These are phyloP conservation scores for Hymenoscyphus albidus DNA, from an alignment of 2,329 filamentous ascomycete species.

Conservation along the genomic window DNA sequence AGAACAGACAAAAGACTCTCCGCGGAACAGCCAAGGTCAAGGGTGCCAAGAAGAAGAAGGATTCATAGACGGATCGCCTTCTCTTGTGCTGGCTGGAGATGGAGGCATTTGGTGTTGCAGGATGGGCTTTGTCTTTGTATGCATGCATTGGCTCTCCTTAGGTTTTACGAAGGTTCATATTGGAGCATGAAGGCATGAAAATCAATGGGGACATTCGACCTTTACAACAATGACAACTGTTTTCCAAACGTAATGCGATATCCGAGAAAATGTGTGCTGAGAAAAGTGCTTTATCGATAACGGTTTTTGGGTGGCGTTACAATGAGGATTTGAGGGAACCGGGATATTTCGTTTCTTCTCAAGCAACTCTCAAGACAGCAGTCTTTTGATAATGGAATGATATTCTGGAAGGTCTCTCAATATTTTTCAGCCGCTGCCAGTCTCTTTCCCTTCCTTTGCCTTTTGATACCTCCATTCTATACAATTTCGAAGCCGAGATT, in stretches of 20 bases:
- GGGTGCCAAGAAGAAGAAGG: conserved; percentile 93
- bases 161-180: conserved; percentile 24
- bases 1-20: conserved; percentile 99
- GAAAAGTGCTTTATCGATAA: conserved; percentile 1
- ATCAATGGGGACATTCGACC: conserved; percentile 25
- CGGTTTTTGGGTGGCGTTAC: conserved; percentile 2
- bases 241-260: conserved; percentile 12
- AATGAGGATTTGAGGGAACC: background rate
- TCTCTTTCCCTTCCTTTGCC: background rate
- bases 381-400: background rate
- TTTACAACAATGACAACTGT: conserved; percentile 30
- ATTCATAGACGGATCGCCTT: conserved; percentile 60
- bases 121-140: conserved; percentile 32
- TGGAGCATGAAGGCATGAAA: conserved; percentile 27
- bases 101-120: conserved; percentile 33
- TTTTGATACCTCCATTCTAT: too few species aligned
- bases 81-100: conserved; percentile 25
- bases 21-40: conserved; percentile 98
- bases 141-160: conserved; percentile 30
- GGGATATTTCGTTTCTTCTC: background rate
- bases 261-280: background rate
- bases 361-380: background rate
- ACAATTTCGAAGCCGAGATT: too few species aligned
- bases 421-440: background rate
- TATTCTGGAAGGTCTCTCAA: background rate